Percentiles rank a stretch among this genome's conserved stretches.
Conservation (phyloP, 305 asterid genomes). For the Fraxinus angustifolia region DNA sequence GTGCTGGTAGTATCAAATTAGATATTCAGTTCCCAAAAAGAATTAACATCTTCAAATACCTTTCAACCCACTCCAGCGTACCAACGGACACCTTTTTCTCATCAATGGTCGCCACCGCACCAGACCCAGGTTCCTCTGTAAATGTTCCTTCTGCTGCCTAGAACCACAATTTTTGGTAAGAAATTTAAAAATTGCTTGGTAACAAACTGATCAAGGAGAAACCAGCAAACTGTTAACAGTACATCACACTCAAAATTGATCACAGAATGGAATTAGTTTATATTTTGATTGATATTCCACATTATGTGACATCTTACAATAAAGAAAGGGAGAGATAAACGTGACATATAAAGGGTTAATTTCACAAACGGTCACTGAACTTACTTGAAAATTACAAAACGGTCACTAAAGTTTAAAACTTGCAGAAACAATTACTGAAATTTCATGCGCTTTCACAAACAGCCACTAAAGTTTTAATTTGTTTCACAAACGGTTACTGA, state of each 20-base stretch:
- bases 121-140: conserved; percentile 97
- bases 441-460: too few species aligned
- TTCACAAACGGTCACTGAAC: too few species aligned
- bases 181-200: conserved; percentile 11
- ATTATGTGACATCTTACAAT: neutral
- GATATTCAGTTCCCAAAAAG: conserved; percentile 15
- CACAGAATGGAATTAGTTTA: neutral
- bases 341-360: neutral
- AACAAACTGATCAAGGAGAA: conserved; percentile 11
- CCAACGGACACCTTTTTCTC: conserved; percentile 78
- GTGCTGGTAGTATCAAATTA: neutral
- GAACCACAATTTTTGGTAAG: conserved; percentile 24
- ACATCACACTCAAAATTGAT: conserved; percentile 4
- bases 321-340: neutral
- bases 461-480: too few species aligned
- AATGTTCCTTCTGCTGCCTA: conserved; percentile 84
- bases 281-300: neutral
- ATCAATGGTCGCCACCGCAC: conserved; percentile 79
- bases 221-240: conserved; percentile 3
- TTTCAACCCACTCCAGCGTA: conserved; percentile 85
- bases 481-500: too few species aligned
- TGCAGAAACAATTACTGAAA: too few species aligned
- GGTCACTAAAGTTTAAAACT: too few species aligned
- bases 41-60: conserved; percentile 44
- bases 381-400: neutral